Percentiles rank a stretch among this genome's conserved stretches.
These are phyloP conservation scores for Corrigiola litoralis DNA, from an alignment of 179 eudicot species.

Conservation along the genomic window DNA sequence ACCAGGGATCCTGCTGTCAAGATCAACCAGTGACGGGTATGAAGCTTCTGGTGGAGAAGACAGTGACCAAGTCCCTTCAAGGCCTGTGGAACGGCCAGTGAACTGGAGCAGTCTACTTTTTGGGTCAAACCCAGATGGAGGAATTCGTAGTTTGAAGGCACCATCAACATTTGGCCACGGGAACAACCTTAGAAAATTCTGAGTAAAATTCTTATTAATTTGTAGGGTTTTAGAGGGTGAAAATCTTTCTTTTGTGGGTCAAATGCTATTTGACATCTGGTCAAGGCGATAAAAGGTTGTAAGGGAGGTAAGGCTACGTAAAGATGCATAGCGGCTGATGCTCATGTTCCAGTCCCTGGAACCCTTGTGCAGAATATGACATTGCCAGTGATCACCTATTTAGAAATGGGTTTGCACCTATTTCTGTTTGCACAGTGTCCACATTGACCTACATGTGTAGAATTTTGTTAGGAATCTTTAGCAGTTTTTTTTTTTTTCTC, in stretches of 20 bases:
- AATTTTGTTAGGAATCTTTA: conserved; percentile 22
- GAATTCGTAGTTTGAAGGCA: conserved; percentile 39
- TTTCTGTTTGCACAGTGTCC: conserved; percentile 7
- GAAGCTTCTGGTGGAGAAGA: conserved; percentile 99
- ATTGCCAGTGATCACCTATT: background rate
- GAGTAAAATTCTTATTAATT: conserved; percentile 14
- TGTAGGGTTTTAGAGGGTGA: conserved; percentile 1
- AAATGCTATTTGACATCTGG: conserved; percentile 4
- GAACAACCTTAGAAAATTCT: conserved; percentile 41
- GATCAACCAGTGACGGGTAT: conserved; percentile 93
- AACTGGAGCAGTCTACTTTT: conserved; percentile 68
- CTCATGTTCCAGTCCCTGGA: background rate
- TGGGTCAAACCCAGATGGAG: conserved; percentile 47
- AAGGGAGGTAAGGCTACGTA: conserved; percentile 11
- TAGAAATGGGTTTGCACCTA: background rate
- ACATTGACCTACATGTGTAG: conserved; percentile 25
- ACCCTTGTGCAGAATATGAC: background rate
- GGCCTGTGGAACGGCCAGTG: conserved; percentile 42
- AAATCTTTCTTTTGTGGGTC: conserved; percentile 1
- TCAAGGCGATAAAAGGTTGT: background rate
- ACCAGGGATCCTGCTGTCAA: conserved; percentile 50
- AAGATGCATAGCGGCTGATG: conserved; percentile 7
- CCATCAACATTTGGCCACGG: conserved; percentile 38
- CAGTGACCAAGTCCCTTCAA: conserved; percentile 80
- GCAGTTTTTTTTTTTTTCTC: conserved; percentile 7